These are phyloP conservation scores for Ascochyta pisi DNA, from an alignment of 2,329 filamentous ascomycete species.

Conservation along the genomic window DNA sequence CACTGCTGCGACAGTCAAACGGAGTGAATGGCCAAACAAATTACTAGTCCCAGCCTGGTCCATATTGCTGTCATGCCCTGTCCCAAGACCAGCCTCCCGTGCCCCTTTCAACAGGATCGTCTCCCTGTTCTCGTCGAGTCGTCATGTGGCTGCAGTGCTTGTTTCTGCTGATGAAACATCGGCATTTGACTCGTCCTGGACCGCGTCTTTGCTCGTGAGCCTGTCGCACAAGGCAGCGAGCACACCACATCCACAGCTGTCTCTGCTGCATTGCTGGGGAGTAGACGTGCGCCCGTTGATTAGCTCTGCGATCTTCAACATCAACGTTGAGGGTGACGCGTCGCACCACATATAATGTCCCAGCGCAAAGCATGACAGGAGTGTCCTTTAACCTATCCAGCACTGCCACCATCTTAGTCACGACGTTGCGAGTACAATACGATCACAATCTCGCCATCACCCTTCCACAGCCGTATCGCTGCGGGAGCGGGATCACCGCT, in stretches of 20 bases:
- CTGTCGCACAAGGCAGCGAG: conserved; percentile 3
- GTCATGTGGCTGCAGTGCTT: conserved; percentile 12
- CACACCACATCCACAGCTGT: neutral
- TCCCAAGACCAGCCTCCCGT: conserved; percentile 9
- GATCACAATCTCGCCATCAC: conserved; percentile 15
- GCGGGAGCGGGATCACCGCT: conserved; percentile 19
- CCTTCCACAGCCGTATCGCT: conserved; percentile 10
- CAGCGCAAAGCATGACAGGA: conserved; percentile 2
- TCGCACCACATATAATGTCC: conserved; percentile 42
- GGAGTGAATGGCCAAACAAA: neutral
- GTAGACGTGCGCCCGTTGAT: neutral
- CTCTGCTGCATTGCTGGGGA: conserved; percentile 2
- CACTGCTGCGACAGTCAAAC: conserved; percentile 4
- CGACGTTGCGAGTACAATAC: conserved; percentile 6
- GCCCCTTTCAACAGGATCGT: conserved; percentile 10
- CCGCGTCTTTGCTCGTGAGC: conserved; percentile 5
- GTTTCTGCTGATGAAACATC: conserved; percentile 20
- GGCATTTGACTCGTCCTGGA: conserved; percentile 1
- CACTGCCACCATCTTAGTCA: conserved; percentile 13
- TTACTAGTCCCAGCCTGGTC: neutral
- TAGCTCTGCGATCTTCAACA: conserved; percentile 12
- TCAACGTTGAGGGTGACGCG: conserved; percentile 29
- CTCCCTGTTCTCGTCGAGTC: conserved; percentile 14
- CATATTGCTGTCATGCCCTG: conserved; percentile 12
- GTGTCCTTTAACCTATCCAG: neutral